Conservation (phyloP, 2,329 filamentous ascomycete species). For the Tolypocladium ophioglossoides region DNA sequence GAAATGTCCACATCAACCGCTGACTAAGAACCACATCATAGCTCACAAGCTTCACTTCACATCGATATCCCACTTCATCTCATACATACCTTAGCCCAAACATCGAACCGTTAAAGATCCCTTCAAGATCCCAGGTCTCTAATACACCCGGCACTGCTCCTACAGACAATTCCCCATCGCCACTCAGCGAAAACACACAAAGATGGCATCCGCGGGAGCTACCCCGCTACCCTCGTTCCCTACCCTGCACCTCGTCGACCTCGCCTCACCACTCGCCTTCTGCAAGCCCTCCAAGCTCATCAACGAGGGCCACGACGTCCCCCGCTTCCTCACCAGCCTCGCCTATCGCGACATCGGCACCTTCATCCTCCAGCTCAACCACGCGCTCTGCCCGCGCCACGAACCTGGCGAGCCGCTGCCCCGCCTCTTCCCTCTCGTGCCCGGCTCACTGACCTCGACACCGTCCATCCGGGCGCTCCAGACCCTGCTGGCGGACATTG, state of each 20-base stretch:
- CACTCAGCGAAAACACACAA: background rate
- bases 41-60: background rate
- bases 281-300: conserved; percentile 66
- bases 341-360: conserved; percentile 81
- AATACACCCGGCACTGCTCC: background rate
- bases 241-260: conserved; percentile 38
- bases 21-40: background rate
- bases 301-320: conserved; percentile 72
- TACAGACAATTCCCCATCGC: background rate
- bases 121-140: background rate
- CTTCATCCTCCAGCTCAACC: conserved; percentile 85
- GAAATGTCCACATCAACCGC: background rate
- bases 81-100: too few relatives aligned
- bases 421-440: conserved; percentile 30
- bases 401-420: conserved; percentile 24
- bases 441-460: conserved; percentile 25
- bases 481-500: conserved; percentile 53
- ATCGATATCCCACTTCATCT: background rate
- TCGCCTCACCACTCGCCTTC: conserved; percentile 42
- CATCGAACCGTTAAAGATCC: too few relatives aligned
- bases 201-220: background rate
- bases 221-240: conserved; percentile 2
- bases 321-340: conserved; percentile 65
- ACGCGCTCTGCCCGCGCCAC: conserved; percentile 64
- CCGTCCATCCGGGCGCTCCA: conserved; percentile 54